These are phyloP conservation scores for Claviceps monticola DNA, from an alignment of 2,329 filamentous ascomycete genomes.

Conservation along the genomic window DNA sequence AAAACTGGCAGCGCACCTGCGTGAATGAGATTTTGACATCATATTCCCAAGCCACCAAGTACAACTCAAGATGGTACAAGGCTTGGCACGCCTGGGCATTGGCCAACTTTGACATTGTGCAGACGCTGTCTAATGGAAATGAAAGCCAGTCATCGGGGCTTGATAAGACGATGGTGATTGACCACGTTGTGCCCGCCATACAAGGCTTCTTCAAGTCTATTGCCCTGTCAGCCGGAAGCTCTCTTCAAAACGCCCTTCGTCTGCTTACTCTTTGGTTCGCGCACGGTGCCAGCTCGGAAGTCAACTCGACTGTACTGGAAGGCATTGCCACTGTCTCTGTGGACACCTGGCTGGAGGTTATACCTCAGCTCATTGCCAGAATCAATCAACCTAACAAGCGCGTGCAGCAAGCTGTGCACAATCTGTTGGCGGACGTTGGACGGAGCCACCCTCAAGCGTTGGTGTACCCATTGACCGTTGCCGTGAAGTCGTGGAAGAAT, in stretches of 20 bases:
- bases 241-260: slow-evolving; percentile 85
- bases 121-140: slow-evolving; percentile 54
- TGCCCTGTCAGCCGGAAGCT: slow-evolving; percentile 77
- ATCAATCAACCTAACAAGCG: slow-evolving; percentile 91
- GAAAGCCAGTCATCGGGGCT: slow-evolving; percentile 33
- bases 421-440: slow-evolving; percentile 82
- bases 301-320: slow-evolving; percentile 77
- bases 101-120: slow-evolving; percentile 97
- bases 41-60: slow-evolving; percentile 82
- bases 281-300: slow-evolving; percentile 76
- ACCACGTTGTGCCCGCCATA: slow-evolving; percentile 89
- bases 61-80: slow-evolving; percentile 94
- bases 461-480: slow-evolving; percentile 92
- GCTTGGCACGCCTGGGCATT: slow-evolving; percentile 98
- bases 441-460: slow-evolving; percentile 89
- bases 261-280: slow-evolving; percentile 93
- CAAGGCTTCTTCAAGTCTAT: slow-evolving; percentile 97
- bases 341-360: slow-evolving; percentile 97
- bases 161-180: slow-evolving; percentile 56
- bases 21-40: slow-evolving; percentile 83
- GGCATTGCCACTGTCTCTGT: slow-evolving; percentile 86
- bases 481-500: slow-evolving; percentile 85
- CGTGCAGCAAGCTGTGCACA: slow-evolving; percentile 83
- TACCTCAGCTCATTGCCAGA: slow-evolving; percentile 89
- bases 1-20: slow-evolving; percentile 77